Base-by-base conservation (phyloP, 2,329 filamentous ascomycete genomes). In the Coniochaeta pulveracea region DNA sequence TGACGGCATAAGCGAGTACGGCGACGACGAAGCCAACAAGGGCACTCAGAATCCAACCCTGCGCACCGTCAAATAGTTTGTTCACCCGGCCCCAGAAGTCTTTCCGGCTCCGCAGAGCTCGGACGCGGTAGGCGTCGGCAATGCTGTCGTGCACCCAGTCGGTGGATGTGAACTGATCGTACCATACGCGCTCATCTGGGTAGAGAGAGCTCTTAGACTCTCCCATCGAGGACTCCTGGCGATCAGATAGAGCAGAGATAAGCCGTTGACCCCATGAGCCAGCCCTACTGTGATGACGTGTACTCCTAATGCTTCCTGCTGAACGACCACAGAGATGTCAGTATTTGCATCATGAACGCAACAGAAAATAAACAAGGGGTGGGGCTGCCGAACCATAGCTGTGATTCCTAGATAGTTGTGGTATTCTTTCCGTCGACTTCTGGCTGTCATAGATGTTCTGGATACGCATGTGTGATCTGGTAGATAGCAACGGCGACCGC, bases 71-170 rank as follows among this genome's bases (percentile, higher is more conserved):
- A 38, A 91, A 83, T 48, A 82, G 69, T 2, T 84, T 72, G 28
- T 74, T 63, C 10, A 93, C 45, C 30, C 82, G 77, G n/a, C 89
- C 89, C 51, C 80, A 78, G 39, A 94, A 70, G 57, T 89, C 91
- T 53, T 81, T 93, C 31, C 86, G 71, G 47, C 72, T 78, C 32
- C 85, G 76, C 24, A 98, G 67, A 34, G 78, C 78, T 54, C 93
- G 91, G 32, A 93, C 76, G 17, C 91, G 82, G 47, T 86, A 85
- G 8, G 88, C 85, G 57, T 96, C 91, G 48, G 86, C 85, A 45
- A 98, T 95, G 54, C 82, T 88, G 56, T 98, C 91, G 52, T 94
- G 89, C 1, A 98, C 88, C 91, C 91, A 98, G 55, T 98, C 89
- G 35, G 85, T 95, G 6, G 85, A 93, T 5, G 86, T 94, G 50